A percentile compares a stretch with the other conserved stretches of the same genome.
Evolutionary conservation across 257 asterid genomes (phyloP).

Genomic region (Penstemon eatonii): DNA sequence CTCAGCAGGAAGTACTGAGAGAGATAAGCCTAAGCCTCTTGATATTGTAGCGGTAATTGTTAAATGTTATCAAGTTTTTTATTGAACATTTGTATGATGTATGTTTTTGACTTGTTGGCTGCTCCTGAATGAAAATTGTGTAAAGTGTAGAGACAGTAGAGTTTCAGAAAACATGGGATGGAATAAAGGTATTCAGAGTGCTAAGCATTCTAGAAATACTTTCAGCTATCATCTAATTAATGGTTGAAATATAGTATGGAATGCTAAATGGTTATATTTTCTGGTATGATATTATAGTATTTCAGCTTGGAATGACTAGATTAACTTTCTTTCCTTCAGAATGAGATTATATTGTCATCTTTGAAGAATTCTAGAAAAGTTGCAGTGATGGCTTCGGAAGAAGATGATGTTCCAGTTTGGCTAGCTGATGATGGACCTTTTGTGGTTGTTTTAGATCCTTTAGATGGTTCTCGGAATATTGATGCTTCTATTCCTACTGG

Average conservation of each 20-base stretch:
- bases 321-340: constrained; percentile 45
- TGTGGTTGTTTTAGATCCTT: constrained; percentile 85
- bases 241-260: not conserved
- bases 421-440: constrained; percentile 75
- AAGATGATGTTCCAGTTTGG: constrained; percentile 93
- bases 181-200: not conserved
- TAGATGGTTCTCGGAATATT: constrained; percentile 89
- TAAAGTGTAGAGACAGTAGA: not conserved
- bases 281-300: not conserved
- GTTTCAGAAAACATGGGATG: not conserved
- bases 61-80: not conserved
- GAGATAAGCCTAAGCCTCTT: constrained; percentile 96
- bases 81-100: not conserved
- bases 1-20: constrained; percentile 39
- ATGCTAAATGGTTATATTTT: not conserved
- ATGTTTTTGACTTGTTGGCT: not conserved
- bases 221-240: not conserved
- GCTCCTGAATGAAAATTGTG: not conserved
- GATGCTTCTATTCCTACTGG: constrained; percentile 99
- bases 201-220: not conserved
- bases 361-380: constrained; percentile 79
- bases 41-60: constrained; percentile 66
- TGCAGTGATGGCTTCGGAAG: constrained; percentile 97
- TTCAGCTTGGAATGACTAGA: not conserved
- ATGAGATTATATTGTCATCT: constrained; percentile 75